phyloP scores from a whole-genome alignment of 305 asterid species.

The Fraxinus floribunda region DNA sequence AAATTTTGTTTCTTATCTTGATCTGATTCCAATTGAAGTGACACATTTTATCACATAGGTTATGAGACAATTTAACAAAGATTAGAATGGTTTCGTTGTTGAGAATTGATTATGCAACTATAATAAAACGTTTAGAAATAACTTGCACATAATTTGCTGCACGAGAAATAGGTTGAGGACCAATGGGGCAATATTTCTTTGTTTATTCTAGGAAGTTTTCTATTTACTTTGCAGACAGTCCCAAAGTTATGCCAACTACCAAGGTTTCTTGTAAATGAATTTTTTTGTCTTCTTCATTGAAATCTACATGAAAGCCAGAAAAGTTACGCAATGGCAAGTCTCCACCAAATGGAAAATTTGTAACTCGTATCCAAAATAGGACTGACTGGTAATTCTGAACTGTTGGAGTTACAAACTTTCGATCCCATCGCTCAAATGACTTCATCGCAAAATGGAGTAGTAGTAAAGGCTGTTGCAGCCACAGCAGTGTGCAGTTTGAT shows the following conservation, averaged over 20 bases:
- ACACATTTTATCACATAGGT: background rate
- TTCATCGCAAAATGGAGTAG: slow-evolving; percentile 30
- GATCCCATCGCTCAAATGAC: background rate
- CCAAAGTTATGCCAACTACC: slow-evolving; percentile 2
- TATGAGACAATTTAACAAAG: background rate
- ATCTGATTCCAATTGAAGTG: background rate
- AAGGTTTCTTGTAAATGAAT: background rate
- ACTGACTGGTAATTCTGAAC: background rate
- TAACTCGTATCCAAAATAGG: background rate
- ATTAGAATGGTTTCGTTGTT: background rate
- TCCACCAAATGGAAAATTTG: background rate
- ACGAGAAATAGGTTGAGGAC: background rate
- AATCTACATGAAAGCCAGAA: background rate
- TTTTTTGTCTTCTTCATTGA: background rate
- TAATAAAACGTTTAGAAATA: background rate
- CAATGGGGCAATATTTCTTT: background rate
- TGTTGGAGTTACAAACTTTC: background rate
- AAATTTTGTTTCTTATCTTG: background rate
- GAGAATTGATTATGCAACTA: background rate
- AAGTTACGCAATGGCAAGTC: background rate
- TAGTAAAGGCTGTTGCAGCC: slow-evolving; percentile 45
- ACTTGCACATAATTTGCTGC: background rate
- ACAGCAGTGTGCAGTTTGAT: slow-evolving; percentile 45
- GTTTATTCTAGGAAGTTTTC: background rate
- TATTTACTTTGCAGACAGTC: background rate